Evolutionary conservation across 73 alveolate species (phyloP), one percentile per base, ranked within the genome.

Genomic region (Symbiodinium pilosum): DNA sequence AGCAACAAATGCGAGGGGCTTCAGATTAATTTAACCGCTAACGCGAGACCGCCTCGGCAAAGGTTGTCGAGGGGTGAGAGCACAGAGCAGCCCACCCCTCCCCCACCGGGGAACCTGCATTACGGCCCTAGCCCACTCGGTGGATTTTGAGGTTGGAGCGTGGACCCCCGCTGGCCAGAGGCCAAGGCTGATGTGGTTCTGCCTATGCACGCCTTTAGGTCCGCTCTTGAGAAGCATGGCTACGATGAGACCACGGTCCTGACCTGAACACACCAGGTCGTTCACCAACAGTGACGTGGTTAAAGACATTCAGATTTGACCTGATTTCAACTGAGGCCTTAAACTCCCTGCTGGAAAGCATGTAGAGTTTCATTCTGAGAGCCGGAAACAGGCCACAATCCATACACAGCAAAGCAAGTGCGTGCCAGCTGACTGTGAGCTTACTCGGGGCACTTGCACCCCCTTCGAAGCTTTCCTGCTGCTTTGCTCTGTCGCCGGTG

Each of bases 281-380:
- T 56, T 30, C 75, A 56, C 6, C 16, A 26, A 56, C 34, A 14
- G 14, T 47, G n/a, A 9, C 59, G 59, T 56, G 8, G 2, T 5
- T 5, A 9, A 64, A 9, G 41, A 9, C 40, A n/a, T n/a, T n/a
- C 81, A 64, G 81, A 64, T 64, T 64, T 28, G 41, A 64, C 81
- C 24, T 26, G 81, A 18, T 4, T 34, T 5, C 81, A 64, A 14
- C 12, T 38, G 20, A 89, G 95, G 95, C 95, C 28, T 42, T 89
- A 47, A 89, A 89, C 83, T 89, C 95, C 56, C 95, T 89, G 73
- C 71, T 89, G 87, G 95, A 89, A 64, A 89, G 95, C 95, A 89
- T 89, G 95, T 89, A 84, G 38, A 3, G 81, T 24, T 64, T 64
- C 81, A 64, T 64, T 64, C 81, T 64, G 81, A 64, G 81, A 28